These are phyloP conservation scores for Boletellus ananiceps DNA, from an alignment of 768 basidiomycete species.

Conservation along the genomic window DNA sequence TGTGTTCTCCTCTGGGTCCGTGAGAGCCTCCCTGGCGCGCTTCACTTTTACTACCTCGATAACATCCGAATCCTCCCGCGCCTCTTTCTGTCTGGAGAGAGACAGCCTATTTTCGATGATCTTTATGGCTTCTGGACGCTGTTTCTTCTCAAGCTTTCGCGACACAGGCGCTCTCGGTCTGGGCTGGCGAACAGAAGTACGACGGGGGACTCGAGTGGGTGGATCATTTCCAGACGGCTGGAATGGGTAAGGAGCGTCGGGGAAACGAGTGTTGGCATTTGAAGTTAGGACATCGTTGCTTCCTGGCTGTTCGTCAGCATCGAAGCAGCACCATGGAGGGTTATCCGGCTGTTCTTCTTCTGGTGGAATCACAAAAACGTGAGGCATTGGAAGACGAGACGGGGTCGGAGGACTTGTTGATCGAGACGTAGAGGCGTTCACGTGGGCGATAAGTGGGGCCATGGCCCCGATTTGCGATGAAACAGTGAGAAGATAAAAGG, in stretches of 20 bases:
- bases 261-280: slow-evolving; percentile 29
- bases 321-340: slow-evolving; percentile 56
- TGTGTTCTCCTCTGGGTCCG: slow-evolving; percentile 23
- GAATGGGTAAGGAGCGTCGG: slow-evolving; percentile 30
- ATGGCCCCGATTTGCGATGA: slow-evolving; percentile 4
- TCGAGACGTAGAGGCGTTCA: slow-evolving; percentile 13
- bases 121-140: slow-evolving; percentile 25
- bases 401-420: slow-evolving; percentile 6
- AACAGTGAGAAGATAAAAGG: slow-evolving; percentile 6
- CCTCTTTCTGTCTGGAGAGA: slow-evolving; percentile 22
- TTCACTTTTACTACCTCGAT: slow-evolving; percentile 59
- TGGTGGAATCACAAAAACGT: slow-evolving; percentile 54
- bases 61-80: slow-evolving; percentile 49
- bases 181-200: slow-evolving; percentile 5
- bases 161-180: slow-evolving; percentile 7
- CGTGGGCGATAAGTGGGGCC: slow-evolving; percentile 11
- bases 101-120: slow-evolving; percentile 22
- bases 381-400: slow-evolving; percentile 34
- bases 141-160: slow-evolving; percentile 29
- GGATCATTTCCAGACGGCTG: slow-evolving; percentile 9
- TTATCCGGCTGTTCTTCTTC: slow-evolving; percentile 48
- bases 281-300: slow-evolving; percentile 13
- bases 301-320: slow-evolving; percentile 38
- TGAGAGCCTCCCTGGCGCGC: slow-evolving; percentile 28
- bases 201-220: slow-evolving; percentile 3